Evolutionary conservation across 1,139 yeast genomes (phyloP), one percentile per base, ranked within the genome.

Genomic region (Sugiyamaella sp.): DNA sequence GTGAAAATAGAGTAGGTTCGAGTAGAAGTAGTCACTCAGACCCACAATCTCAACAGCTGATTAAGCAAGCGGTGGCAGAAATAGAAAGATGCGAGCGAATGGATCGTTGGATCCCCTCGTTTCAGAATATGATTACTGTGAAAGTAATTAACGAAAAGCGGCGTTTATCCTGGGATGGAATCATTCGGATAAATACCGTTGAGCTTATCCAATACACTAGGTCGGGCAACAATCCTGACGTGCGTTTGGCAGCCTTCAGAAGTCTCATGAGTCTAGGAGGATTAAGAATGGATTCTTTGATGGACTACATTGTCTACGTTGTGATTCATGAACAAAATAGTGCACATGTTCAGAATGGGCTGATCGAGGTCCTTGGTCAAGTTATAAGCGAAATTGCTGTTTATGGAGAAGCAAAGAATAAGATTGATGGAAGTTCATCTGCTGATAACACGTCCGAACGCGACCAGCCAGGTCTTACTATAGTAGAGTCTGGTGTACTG

Each of bases 21-120:
- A 21, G 33, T 16, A 19, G 22, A 32, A 14, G 19, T 3, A 5
- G 19, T 14, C 17, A 22, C 20, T 14, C 46, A 2, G 57, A 51
- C 21, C 24, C 27, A 19, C 49, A 44, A 25, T 40, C 52, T 12
- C 48, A 62, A 37, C 57, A 57, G 3, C 79, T 78, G 62, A 65
- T 79, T 5, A 63, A 67, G 8, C 77, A 75, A 17, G 81, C 84
- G 0, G 65, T 80, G 16, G 74, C 76, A 16, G 89, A 91, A 65
- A 74, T 95, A 48, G 82, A 84, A 52, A 77, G 98, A 57, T 80
- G 85, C 57, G 83, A 84, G 60, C 82, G 91, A 59, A 76, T 95
- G 71, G 98, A 93, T 64, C 85, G 82, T 48, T 90, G 96, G 95
- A 77, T 86, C 12, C 95, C 97, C 0, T 84, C 96, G 0, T 82